Conservation (phyloP, 2,329 filamentous ascomycete genomes). For the Arachnomyces sp. region DNA sequence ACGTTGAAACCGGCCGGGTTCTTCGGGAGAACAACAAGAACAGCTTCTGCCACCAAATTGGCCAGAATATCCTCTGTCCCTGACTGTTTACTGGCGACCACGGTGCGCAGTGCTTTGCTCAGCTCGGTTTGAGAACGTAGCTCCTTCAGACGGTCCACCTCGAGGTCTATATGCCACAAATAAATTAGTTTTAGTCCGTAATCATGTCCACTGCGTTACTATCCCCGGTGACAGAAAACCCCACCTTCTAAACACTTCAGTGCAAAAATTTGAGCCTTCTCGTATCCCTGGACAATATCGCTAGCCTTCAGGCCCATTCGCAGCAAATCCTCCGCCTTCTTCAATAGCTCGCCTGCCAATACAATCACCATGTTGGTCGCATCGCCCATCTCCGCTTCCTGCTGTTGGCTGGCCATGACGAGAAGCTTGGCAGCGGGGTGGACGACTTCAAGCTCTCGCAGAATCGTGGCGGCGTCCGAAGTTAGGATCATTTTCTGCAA, state of each 20-base stretch:
- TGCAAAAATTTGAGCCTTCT: constrained; percentile 85
- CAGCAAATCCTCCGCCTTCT: constrained; percentile 93
- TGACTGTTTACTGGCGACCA: constrained; percentile 93
- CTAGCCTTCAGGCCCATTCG: constrained; percentile 98
- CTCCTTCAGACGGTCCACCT: constrained; percentile 83
- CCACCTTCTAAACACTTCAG: constrained; percentile 70
- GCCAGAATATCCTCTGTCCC: constrained; percentile 86
- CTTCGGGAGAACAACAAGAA: constrained; percentile 85
- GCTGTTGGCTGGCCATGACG: constrained; percentile 98
- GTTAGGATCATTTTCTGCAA: constrained; percentile 99
- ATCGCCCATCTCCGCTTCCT: constrained; percentile 98
- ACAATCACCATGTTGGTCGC: constrained; percentile 97
- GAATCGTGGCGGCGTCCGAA: constrained; percentile 93
- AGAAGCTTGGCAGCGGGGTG: constrained; percentile 95
- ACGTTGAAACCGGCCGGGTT: constrained; percentile 96
- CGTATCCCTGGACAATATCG: constrained; percentile 92
- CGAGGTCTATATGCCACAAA: constrained; percentile 52
- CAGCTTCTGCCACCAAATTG: constrained; percentile 74
- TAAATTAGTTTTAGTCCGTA: constrained; percentile 7
- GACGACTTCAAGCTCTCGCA: constrained; percentile 94
- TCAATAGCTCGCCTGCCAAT: constrained; percentile 86
- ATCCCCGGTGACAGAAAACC: constrained; percentile 12
- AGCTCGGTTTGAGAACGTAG: constrained; percentile 74
- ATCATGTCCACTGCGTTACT: not conserved
- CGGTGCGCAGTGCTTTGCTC: constrained; percentile 89